phyloP scores from a whole-genome alignment of 2,329 filamentous ascomycete species.

The Cordyceps sp. region DNA sequence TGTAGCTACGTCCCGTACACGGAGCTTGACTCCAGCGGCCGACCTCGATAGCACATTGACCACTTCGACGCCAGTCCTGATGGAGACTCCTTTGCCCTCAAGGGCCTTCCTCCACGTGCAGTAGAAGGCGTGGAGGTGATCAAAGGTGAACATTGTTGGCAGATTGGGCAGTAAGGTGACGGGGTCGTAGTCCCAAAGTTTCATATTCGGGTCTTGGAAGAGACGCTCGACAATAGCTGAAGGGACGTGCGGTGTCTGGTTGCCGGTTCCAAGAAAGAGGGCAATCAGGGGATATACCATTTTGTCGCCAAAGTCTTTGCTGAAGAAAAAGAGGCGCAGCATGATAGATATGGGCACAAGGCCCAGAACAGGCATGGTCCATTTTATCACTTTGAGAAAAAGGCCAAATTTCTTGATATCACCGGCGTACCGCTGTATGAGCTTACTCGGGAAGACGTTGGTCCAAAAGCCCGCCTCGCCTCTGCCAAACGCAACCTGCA shows the following conservation, averaged over 20 bases:
- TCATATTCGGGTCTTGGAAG: slow-evolving; percentile 40
- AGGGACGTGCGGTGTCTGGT: slow-evolving; percentile 56
- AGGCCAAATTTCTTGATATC: slow-evolving; percentile 39
- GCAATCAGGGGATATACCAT: slow-evolving; percentile 58
- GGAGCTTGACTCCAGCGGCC: slow-evolving; percentile 33
- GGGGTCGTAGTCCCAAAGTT: slow-evolving; percentile 40
- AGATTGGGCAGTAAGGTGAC: slow-evolving; percentile 39
- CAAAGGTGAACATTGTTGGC: slow-evolving; percentile 51
- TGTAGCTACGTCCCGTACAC: slow-evolving; percentile 28
- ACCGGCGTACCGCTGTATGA: slow-evolving; percentile 34
- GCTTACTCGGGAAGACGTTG: slow-evolving; percentile 44
- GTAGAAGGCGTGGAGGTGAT: slow-evolving; percentile 44
- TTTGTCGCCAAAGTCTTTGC: slow-evolving; percentile 51
- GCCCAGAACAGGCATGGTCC: slow-evolving; percentile 42
- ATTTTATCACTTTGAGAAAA: slow-evolving; percentile 40
- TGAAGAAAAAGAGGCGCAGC: slow-evolving; percentile 52
- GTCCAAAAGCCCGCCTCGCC: slow-evolving; percentile 44
- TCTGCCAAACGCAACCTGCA: slow-evolving; percentile 48
- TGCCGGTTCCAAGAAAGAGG: slow-evolving; percentile 58
- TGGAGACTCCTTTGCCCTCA: slow-evolving; percentile 33
- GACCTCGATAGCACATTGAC: slow-evolving; percentile 32
- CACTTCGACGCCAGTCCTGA: slow-evolving; percentile 40
- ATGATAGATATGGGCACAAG: slow-evolving; percentile 47
- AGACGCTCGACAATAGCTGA: slow-evolving; percentile 48
- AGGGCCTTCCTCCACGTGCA: slow-evolving; percentile 39